Percentiles rank a stretch among this genome's conserved stretches.
Conservation (phyloP, 1,284 basidiomycete genomes). For the Melanopsichium pennsylvanicum region DNA sequence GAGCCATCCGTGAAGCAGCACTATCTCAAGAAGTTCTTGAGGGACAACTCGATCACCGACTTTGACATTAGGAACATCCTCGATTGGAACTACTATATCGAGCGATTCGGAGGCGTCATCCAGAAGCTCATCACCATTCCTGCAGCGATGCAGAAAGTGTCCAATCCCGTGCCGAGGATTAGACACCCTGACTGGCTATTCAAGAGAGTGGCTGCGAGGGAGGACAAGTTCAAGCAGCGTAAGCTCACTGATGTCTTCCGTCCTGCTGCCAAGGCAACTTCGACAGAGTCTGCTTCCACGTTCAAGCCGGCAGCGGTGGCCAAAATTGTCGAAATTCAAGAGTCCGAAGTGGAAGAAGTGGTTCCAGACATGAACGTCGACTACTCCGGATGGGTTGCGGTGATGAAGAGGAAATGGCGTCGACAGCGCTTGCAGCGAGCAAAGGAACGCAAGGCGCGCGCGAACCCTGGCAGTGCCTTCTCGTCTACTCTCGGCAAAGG, state of each 20-base stretch:
- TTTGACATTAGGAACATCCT: slow-evolving; percentile 94
- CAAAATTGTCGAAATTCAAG: slow-evolving; percentile 16
- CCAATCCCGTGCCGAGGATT: slow-evolving; percentile 94
- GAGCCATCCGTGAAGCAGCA: slow-evolving; percentile 87
- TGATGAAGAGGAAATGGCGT: slow-evolving; percentile 83
- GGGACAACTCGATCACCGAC: slow-evolving; percentile 84
- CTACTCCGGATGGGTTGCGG: slow-evolving; percentile 82
- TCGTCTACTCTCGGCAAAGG: slow-evolving; percentile 36
- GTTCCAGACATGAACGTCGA: slow-evolving; percentile 67
- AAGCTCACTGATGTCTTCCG: slow-evolving; percentile 95
- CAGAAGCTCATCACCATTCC: slow-evolving; percentile 99
- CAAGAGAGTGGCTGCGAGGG: slow-evolving; percentile 83
- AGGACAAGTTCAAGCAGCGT: slow-evolving; percentile 98
- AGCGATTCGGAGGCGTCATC: slow-evolving; percentile 94
- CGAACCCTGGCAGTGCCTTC: slow-evolving; percentile 10
- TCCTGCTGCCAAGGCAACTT: slow-evolving; percentile 59
- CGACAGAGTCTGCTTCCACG: slow-evolving; percentile 10
- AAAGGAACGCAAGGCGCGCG: slow-evolving; percentile 67
- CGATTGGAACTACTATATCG: slow-evolving; percentile 99
- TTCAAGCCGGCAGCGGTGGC: slow-evolving; percentile 9
- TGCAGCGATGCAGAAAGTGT: slow-evolving; percentile 95
- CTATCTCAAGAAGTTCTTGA: slow-evolving; percentile 95
- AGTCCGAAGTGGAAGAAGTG: slow-evolving; percentile 30
- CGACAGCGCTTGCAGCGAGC: slow-evolving; percentile 68
- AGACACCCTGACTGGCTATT: slow-evolving; percentile 98